phyloP scores from a whole-genome alignment of 2,329 filamentous ascomycete species.

The Penicillium sumatraense region DNA sequence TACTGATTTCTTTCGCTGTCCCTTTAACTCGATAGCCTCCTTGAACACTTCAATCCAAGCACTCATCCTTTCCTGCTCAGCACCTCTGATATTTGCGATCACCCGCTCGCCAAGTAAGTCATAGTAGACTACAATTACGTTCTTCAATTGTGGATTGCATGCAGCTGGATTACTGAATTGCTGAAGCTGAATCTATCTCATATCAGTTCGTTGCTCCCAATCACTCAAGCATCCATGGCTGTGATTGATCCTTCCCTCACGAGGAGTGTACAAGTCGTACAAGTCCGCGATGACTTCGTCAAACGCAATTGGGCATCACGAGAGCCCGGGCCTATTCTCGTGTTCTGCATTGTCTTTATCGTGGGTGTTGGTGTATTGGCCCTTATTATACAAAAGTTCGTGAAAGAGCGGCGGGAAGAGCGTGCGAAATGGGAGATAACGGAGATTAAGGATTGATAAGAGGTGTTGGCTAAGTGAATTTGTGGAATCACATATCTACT shows the following conservation, averaged over 20 bases:
- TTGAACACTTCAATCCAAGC: neutral
- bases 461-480: neutral
- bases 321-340: neutral
- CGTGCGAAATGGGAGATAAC: neutral
- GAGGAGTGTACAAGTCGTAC: neutral
- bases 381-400: neutral
- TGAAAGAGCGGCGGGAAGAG: neutral
- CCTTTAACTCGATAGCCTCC: neutral
- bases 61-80: neutral
- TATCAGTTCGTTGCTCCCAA: neutral
- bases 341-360: constrained; percentile 1
- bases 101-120: neutral
- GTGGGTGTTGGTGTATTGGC: neutral
- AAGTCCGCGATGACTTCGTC: neutral
- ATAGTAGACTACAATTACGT: neutral
- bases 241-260: neutral
- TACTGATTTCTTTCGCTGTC: neutral
- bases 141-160: neutral
- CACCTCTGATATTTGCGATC: neutral
- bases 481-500: neutral
- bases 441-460: neutral
- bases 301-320: neutral
- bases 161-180: neutral
- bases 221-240: neutral
- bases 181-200: neutral